Evolutionary conservation across 352 stramenopile genomes (phyloP).

Genomic region (Thalassiosira mediterranea): DNA sequence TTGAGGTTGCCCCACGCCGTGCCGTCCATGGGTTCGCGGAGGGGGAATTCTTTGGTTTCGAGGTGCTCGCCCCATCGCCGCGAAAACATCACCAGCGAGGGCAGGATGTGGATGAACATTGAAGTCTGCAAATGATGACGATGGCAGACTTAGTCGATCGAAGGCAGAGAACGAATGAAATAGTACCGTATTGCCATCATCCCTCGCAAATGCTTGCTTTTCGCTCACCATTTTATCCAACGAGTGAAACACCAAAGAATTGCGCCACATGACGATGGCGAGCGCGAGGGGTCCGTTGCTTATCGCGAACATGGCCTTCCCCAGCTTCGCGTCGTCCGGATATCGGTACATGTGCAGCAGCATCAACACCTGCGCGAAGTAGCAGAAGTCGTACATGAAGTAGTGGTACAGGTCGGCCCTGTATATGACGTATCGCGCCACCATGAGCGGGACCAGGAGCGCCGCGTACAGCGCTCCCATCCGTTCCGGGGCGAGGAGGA

Average conservation of each 20-base stretch:
- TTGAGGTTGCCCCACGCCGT: conserved; percentile 20
- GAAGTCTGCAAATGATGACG: too few species aligned
- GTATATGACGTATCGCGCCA: conserved; percentile 54
- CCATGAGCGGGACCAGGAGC: conserved; percentile 49
- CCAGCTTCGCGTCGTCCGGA: conserved; percentile 35
- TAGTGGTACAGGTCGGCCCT: conserved; percentile 50
- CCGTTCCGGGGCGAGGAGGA: conserved; percentile 31
- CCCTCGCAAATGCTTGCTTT: too few species aligned
- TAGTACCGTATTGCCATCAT: too few species aligned
- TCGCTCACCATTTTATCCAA: conserved; percentile 77
- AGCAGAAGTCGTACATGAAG: conserved; percentile 67
- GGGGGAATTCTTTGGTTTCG: conserved; percentile 32
- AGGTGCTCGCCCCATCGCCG: conserved; percentile 48
- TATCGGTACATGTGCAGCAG: conserved; percentile 51
- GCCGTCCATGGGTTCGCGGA: conserved; percentile 39
- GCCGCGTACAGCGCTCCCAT: conserved; percentile 43
- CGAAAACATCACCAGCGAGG: conserved; percentile 59
- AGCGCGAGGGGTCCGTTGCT: conserved; percentile 60
- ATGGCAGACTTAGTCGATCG: too few species aligned
- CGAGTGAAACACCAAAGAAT: conserved; percentile 74
- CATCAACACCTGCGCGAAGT: conserved; percentile 48
- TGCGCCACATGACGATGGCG: conserved; percentile 73
- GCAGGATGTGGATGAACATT: conserved; percentile 71
- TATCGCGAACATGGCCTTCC: conserved; percentile 58
- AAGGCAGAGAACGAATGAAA: too few species aligned